These are phyloP conservation scores for Neopestalotiopsis rosae DNA, from an alignment of 2,329 filamentous ascomycete species.

Conservation along the genomic window DNA sequence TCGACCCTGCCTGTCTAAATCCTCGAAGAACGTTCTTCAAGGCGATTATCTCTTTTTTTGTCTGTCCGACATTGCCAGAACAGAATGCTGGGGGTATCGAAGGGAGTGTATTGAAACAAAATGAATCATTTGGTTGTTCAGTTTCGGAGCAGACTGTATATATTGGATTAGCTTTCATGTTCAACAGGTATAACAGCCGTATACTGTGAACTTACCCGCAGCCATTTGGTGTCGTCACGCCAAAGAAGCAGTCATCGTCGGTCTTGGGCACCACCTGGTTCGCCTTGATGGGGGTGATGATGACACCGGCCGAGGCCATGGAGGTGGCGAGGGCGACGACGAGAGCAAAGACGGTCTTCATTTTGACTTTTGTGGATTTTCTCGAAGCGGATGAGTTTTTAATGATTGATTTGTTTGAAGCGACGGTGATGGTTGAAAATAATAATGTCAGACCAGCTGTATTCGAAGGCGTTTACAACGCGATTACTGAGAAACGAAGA, in stretches of 20 bases:
- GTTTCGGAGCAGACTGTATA: constrained; percentile 13
- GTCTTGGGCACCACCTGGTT: constrained; percentile 57
- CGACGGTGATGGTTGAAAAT: background rate
- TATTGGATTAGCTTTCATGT: background rate
- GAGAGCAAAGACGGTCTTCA: constrained; percentile 46
- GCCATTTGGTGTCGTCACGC: constrained; percentile 59
- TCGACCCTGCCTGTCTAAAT: background rate
- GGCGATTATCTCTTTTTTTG: background rate
- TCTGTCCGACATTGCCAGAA: background rate
- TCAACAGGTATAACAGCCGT: background rate
- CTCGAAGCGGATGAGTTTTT: background rate
- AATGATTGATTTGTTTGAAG: background rate
- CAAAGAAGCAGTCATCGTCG: constrained; percentile 59
- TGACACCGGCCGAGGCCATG: constrained; percentile 56
- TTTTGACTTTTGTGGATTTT: constrained; percentile 31
- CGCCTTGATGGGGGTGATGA: constrained; percentile 57
- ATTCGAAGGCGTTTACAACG: background rate
- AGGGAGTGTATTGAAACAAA: background rate
- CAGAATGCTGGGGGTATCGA: constrained; percentile 2
- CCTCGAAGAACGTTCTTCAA: background rate
- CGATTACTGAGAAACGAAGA: background rate
- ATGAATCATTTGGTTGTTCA: background rate
- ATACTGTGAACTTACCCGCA: constrained; percentile 55
- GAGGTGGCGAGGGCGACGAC: constrained; percentile 50
- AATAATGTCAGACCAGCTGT: constrained; percentile 13